Base-by-base conservation (phyloP, 495 filamentous ascomycete genomes). In the Lepraria neglecta region DNA sequence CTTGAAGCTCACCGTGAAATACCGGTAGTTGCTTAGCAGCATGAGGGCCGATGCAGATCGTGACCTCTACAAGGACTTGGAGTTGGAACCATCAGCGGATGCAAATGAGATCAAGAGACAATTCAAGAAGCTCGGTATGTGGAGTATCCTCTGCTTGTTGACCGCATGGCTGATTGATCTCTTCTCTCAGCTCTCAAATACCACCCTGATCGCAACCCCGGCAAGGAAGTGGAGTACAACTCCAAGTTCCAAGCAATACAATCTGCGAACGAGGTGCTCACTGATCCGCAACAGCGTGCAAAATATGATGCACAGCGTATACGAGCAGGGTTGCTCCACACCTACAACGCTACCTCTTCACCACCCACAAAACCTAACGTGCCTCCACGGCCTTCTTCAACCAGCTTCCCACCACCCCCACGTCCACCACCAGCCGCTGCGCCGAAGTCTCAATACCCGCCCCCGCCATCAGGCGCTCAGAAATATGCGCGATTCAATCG, bases 131-230 rank as follows among this genome's bases (percentile, higher is more conserved):
- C 79, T 95, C 66, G 89, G 88, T 91, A 75, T 59, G 77, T 64
- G 46, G 11, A 17, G 14, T 5, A 15, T 4, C 19, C 48, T 56
- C 30, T 12, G 58, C 28, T 30, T 3, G 14, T 19, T 19, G n/a
- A 24, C 46, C 14, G 33, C 14, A 19, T 54, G 14, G 9, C 62
- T 64, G 44, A 47, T 44, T 6, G 17, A 53, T 21, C 21, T 24
- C n/a, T 44, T 66, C 67, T 64, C 63, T 19, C 64, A 92, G 91
- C 91, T 40, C 79, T 94, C 30, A 85, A 85, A 67, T 95, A 85
- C 66, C 92, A 97, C 68, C 92, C 92, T 7, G 92, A 97, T 70
- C 84, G 91, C 47, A 95, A 97, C 67, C 88, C 86, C 5, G 92
- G 92, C 47, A 80, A 80, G 63, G 91, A 96, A 73, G 68, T 78